Evolutionary conservation across 1,284 basidiomycete genomes (phyloP), one percentile per base, ranked within the genome.

Genomic region (Sanguinoderma infundibulare): DNA sequence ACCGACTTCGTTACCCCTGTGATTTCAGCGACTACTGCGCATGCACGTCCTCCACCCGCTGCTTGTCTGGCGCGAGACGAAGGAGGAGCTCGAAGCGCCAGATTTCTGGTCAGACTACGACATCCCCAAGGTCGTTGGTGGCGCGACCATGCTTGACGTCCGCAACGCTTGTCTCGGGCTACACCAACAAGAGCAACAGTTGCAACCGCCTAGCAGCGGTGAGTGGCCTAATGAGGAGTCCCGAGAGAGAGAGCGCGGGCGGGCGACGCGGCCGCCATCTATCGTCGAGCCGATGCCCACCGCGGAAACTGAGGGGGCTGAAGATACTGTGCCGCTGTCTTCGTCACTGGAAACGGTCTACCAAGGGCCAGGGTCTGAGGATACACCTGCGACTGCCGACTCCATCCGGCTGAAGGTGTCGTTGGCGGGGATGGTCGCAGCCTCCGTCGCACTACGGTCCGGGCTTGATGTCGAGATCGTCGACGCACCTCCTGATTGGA

Each of bases 11-110:
- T 3, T 59, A 12, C 22, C 17, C 51, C 46, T 51, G 34, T 35
- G 32, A n/a, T 57, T 14, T 35, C 66, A 95, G 90, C 79, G 82
- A 32, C 75, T 94, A 46, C 76, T 95, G 46, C 85, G 88, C n/a
- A 80, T 82, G 52, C 90, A 93, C 70, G 81, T 87, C 38, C 83
- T 92, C 58, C 92, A 95, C 72, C 89, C 92, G 2, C 77, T 85
- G 15, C 79, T 95, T 58, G 82, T 94, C 62, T 86, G 83, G 81
- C 81, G 83, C 40, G 86, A 89, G 67, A 83, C 86, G 53, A 72
- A 75, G 12, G 79, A 80, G 8, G 94, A 96, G 68, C 78, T 94
- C 7, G 78, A 78, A 5, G 81, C 86, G 65, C 79, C 81, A 20
- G 82, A 86, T 63, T 84, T 88, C 59, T 96, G 91, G 91, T 73